Evolutionary conservation across 345 rosid species (phyloP).

Genomic region (Combretum micranthum): DNA sequence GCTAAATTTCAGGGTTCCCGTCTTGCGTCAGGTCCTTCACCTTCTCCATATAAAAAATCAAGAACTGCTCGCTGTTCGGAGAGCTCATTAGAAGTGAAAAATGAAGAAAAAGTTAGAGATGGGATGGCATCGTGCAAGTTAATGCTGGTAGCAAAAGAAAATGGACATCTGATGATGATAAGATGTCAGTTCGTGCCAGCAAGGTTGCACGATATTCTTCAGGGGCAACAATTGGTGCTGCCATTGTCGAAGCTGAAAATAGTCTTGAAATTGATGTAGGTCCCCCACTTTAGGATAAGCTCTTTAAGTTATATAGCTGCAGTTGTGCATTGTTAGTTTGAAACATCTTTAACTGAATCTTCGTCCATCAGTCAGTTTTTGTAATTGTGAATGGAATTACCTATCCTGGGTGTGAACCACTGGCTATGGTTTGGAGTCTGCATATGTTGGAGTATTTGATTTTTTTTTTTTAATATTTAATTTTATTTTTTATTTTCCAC

Average conservation of each 20-base stretch:
- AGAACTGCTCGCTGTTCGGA: constrained; percentile 6
- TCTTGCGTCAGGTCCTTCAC: constrained; percentile 79
- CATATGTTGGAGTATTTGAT: not conserved
- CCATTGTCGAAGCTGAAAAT: constrained; percentile 70
- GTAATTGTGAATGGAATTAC: constrained; percentile 28
- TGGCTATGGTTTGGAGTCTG: constrained; percentile 30
- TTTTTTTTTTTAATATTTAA: constrained; percentile 5
- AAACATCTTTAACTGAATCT: constrained; percentile 11
- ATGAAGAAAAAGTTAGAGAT: constrained; percentile 1
- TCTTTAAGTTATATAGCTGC: constrained; percentile 9
- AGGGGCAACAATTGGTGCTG: constrained; percentile 60
- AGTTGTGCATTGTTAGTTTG: too few species aligned
- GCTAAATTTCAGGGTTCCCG: constrained; percentile 70
- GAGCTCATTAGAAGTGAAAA: constrained; percentile 1
- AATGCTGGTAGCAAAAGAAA: constrained; percentile 4
- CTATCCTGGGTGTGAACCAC: constrained; percentile 39
- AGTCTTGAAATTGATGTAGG: constrained; percentile 75
- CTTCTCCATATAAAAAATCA: constrained; percentile 62
- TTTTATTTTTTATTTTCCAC: constrained; percentile 11
- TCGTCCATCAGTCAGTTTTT: constrained; percentile 33
- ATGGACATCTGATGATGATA: constrained; percentile 17
- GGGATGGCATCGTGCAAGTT: not conserved
- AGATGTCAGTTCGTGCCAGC: constrained; percentile 20
- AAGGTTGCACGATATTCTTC: constrained; percentile 50
- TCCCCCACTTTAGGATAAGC: constrained; percentile 39